Conservation (phyloP, 768 basidiomycete genomes). For the Psilocybe cyanescens region DNA sequence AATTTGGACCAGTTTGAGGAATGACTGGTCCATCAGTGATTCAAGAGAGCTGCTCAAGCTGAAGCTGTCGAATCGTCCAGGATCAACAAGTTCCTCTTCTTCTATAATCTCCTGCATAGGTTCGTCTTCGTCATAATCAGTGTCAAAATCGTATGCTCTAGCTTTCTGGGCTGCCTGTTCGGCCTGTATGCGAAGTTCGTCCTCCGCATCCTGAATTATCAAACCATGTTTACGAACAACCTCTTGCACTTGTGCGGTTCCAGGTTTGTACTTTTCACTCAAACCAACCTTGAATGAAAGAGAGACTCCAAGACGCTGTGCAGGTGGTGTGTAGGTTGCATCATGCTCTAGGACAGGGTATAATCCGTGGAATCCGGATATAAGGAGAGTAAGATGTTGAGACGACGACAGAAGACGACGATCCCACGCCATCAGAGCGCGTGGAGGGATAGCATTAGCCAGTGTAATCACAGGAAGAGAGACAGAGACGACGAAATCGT, state of each 20-base stretch:
- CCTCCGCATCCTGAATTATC: constrained; percentile 46
- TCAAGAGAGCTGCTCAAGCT: constrained; percentile 69
- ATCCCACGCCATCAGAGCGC: constrained; percentile 79
- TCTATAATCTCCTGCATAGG: constrained; percentile 22
- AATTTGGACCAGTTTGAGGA: constrained; percentile 56
- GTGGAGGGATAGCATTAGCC: constrained; percentile 56
- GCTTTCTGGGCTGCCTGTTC: constrained; percentile 34
- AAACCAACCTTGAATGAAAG: constrained; percentile 68
- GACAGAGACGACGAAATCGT: constrained; percentile 58
- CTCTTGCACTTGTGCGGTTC: constrained; percentile 48
- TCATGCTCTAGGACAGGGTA: constrained; percentile 56
- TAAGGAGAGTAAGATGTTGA: constrained; percentile 66
- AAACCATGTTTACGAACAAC: constrained; percentile 54
- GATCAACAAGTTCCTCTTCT: constrained; percentile 37
- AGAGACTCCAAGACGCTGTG: constrained; percentile 35
- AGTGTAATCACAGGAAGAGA: constrained; percentile 59
- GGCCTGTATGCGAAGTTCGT: constrained; percentile 37
- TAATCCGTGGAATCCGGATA: constrained; percentile 54
- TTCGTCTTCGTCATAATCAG: constrained; percentile 28
- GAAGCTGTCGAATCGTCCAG: constrained; percentile 57
- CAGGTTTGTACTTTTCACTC: constrained; percentile 62
- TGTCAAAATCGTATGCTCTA: constrained; percentile 30
- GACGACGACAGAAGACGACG: constrained; percentile 58
- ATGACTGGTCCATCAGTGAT: constrained; percentile 57
- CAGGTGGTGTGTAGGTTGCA: constrained; percentile 40